Evolutionary conservation across 2,329 filamentous ascomycete genomes (phyloP).

Genomic region (Pseudogymnoascus sp.): DNA sequence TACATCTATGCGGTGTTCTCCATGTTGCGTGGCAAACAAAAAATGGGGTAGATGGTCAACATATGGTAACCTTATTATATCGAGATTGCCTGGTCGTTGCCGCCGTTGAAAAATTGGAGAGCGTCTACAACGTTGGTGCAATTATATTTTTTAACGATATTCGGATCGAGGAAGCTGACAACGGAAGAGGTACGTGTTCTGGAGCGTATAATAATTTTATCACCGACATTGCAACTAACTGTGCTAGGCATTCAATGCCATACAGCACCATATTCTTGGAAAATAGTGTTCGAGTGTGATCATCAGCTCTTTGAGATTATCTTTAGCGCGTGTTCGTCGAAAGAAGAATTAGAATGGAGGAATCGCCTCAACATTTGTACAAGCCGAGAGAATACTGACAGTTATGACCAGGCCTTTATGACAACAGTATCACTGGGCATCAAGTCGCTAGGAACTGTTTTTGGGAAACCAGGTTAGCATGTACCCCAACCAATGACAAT

Average conservation of each 20-base stretch:
- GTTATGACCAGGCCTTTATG: slow-evolving; percentile 42
- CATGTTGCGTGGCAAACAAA: slow-evolving; percentile 74
- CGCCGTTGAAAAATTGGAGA: slow-evolving; percentile 52
- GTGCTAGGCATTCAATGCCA: slow-evolving; percentile 73
- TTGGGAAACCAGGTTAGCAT: slow-evolving; percentile 58
- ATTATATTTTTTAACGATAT: slow-evolving; percentile 61
- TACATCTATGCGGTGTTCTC: slow-evolving; percentile 73
- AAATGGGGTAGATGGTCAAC: slow-evolving; percentile 62
- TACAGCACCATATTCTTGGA: slow-evolving; percentile 83
- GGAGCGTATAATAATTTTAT: slow-evolving; percentile 19
- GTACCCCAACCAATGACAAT: not conserved
- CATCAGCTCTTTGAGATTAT: slow-evolving; percentile 76
- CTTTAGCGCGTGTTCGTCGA: slow-evolving; percentile 73
- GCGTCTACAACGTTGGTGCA: slow-evolving; percentile 64
- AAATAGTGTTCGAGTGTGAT: slow-evolving; percentile 72
- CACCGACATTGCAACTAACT: not conserved
- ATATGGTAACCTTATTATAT: slow-evolving; percentile 82
- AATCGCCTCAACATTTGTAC: slow-evolving; percentile 50
- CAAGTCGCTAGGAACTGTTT: slow-evolving; percentile 65
- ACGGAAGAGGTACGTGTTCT: slow-evolving; percentile 54
- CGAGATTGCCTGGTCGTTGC: slow-evolving; percentile 71
- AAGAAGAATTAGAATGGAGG: slow-evolving; percentile 76
- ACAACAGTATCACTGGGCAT: slow-evolving; percentile 62
- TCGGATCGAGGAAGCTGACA: slow-evolving; percentile 64
- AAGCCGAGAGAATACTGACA: slow-evolving; percentile 40